Evolutionary conservation across 371 early-diverging fungal genomes (phyloP), one percentile per base, ranked within the genome.

Genomic region (Mortierella sp.): DNA sequence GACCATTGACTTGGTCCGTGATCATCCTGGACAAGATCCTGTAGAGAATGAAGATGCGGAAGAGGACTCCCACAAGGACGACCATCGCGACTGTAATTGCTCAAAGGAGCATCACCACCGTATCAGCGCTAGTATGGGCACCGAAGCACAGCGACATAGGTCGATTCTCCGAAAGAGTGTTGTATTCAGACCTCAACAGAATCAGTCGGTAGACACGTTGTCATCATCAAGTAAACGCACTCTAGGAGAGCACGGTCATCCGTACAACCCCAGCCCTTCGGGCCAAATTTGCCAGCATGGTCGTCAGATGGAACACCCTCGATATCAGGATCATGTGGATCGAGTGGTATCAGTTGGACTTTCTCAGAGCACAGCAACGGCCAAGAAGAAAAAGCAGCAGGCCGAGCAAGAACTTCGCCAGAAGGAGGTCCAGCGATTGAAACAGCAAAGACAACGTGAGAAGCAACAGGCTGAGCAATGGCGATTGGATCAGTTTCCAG

Each of bases 1-100:
- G 19, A 91, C 91, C 0, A 65, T 89, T 45, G 93, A 93, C 67
- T 55, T 91, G n/a, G 83, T 89, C 4, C 87, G 87, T 0, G 88
- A 90, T 48, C 76, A 74, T 21, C 76, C 76, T 21, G 65, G 58
- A 0, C 69, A 64, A 27, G 76, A 74, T 24, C 14, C 26, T 14
- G 54, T 45, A 8, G 74, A 64, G 7, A 54, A 74, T 26, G 52
- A 55, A 0, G 19, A 30, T n/a, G 71, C 49, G 0, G 45, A 43
- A 9, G 9, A 19, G 4, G 9, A 19, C 45, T 5, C 8, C 27
- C 43, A 19, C 26, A 54, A 28, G 49, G 54, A 23, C 9, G 23
- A 30, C 12, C 30, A 3, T 19, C 58, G 49, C 21, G 72, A 72
- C 19, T 72, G 72, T 34, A 62, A 31, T 21, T 72, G 72, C 26